Conservation (phyloP, 169 alveolate species). For the Eimeria acervulina region DNA sequence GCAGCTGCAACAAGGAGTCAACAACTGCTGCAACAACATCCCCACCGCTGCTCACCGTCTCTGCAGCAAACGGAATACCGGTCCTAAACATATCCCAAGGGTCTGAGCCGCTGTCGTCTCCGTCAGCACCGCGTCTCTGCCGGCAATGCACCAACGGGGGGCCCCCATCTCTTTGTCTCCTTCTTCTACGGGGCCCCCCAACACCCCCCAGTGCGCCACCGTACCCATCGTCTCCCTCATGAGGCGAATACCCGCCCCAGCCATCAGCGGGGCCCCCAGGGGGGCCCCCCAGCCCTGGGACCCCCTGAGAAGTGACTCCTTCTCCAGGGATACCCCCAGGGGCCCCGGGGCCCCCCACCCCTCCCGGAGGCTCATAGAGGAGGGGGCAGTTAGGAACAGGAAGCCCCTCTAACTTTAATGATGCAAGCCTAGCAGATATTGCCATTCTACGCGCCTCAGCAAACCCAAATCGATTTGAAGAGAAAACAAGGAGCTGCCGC, state of each 20-base stretch:
- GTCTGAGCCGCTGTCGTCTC: conserved; percentile 24
- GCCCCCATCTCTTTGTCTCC: conserved; percentile 37
- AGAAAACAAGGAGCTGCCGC: conserved; percentile 78
- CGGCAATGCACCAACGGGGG: conserved; percentile 14
- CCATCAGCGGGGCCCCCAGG: neutral
- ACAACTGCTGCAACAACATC: neutral
- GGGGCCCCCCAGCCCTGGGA: too few relatives aligned
- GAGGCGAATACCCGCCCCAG: conserved; percentile 58
- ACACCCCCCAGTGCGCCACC: neutral
- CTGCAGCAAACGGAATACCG: conserved; percentile 33
- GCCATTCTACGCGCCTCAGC: conserved; percentile 77
- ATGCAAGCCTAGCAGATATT: conserved; percentile 65
- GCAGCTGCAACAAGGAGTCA: neutral
- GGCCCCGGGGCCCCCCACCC: conserved; percentile 24
- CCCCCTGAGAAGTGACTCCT: neutral
- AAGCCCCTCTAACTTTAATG: conserved; percentile 54
- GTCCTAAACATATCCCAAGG: conserved; percentile 36
- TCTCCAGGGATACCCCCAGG: neutral
- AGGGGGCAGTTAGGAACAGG: conserved; percentile 58
- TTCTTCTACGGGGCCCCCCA: neutral
- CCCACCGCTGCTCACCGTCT: conserved; percentile 33
- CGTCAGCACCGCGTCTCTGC: conserved; percentile 12
- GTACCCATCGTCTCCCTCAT: conserved; percentile 33
- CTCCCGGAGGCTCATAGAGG: conserved; percentile 36
- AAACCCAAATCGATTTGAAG: conserved; percentile 79